Evolutionary conservation across 768 basidiomycete species (phyloP), one percentile per base, ranked within the genome.

Genomic region (Naganishia onofrii): DNA sequence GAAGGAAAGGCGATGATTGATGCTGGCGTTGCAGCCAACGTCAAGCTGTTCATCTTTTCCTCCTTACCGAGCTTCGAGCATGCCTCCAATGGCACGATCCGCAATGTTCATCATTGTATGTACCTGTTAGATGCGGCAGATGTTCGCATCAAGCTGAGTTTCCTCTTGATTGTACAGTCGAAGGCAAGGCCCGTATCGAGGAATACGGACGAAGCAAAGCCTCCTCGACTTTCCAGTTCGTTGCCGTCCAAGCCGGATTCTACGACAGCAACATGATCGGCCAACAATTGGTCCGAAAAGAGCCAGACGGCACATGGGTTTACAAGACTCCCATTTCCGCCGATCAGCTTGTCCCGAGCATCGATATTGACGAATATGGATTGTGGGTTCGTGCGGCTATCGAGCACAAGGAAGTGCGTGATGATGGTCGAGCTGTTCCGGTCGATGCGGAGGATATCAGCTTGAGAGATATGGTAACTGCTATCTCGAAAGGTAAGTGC

Each of bases 11-110:
- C 64, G 36, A 34, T 75, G 58, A 55, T 73, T 28, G 74, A 75
- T 36, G 72, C 74, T 13, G 72, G 67, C 8, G 53, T 72, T 48
- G 71, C 55, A 9, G 66, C 36, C 26, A 69, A 67, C 4, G 70
- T 74, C 53, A 51, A 74, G 67, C 72, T 68, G 46, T 66, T 77
- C 52, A 67, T 75, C 51, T 77, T 69, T 67, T 72, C 70, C 3
- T 52, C 56, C 0, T 64, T 74, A 6, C 66, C 68, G 13, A 53
- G 38, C 28, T 5, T 51, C 55, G 51, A 23, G 9, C 28, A 63
- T 5, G 23, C 17, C 15, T 38, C 69, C 51, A 42, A 44, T 13
- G 68, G 68, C 44, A 63, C 58, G 21, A 46, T 44, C 34, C 32
- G 13, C 48, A 48, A 54, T 2, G 52, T 67, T 26, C 67, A 68